Conservation (phyloP, 2,329 filamentous ascomycete genomes). For the Epichloe coenophiala region DNA sequence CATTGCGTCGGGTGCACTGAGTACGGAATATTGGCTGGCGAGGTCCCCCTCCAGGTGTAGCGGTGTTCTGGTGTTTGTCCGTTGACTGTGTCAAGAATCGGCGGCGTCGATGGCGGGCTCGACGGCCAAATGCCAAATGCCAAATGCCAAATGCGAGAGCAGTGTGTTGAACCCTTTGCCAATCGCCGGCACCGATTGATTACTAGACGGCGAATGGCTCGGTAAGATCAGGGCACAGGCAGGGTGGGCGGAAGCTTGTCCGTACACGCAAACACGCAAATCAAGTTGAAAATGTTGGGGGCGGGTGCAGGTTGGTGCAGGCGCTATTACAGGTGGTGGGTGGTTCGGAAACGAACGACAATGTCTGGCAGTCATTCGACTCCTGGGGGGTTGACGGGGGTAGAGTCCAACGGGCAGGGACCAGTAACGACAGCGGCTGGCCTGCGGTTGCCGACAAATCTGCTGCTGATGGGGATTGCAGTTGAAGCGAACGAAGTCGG, state of each 20-base stretch:
- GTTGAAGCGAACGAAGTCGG: constrained; percentile 1
- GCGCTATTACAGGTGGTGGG: neutral
- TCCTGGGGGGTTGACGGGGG: constrained; percentile 1
- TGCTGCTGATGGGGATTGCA: constrained; percentile 2
- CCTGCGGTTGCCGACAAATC: constrained; percentile 1
- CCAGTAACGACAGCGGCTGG: constrained; percentile 2
- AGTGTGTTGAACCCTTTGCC: neutral
- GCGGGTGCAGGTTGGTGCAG: neutral
- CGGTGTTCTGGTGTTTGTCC: neutral
- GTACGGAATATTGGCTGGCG: neutral
- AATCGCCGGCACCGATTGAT: neutral
- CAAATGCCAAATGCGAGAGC: constrained; percentile 1
- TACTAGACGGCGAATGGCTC: neutral
- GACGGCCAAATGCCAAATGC: constrained; percentile 3
- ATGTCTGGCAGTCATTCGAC: constrained; percentile 5
- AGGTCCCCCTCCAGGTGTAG: neutral
- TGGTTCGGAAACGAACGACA: constrained; percentile 6
- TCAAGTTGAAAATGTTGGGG: neutral
- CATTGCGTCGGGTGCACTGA: constrained; percentile 17
- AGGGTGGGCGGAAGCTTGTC: neutral
- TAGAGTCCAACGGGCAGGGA: constrained; percentile 1
- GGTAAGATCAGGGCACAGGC: neutral
- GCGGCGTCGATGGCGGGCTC: neutral
- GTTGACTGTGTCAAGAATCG: neutral
- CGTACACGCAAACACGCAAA: constrained; percentile 1